A percentile compares a stretch with the other conserved stretches of the same genome.
Evolutionary conservation across 768 basidiomycete species (phyloP).

Genomic region (Cystofilobasidium macerans): DNA sequence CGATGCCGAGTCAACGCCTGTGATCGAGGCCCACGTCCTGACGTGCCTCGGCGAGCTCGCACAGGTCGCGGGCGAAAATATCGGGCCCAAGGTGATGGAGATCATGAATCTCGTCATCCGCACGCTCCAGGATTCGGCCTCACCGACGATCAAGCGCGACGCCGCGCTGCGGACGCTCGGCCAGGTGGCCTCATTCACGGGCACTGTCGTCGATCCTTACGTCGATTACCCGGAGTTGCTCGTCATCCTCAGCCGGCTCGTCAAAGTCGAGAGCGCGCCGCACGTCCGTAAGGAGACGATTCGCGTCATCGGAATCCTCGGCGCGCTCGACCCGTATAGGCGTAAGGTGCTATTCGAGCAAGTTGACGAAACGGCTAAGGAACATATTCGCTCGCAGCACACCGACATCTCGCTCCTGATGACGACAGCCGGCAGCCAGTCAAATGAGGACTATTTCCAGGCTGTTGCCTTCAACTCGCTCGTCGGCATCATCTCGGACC

Average conservation of each 20-base stretch:
- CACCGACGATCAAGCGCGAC: slow-evolving; percentile 55
- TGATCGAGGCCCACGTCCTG: slow-evolving; percentile 82
- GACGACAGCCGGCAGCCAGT: slow-evolving; percentile 44
- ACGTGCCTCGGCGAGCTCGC: slow-evolving; percentile 91
- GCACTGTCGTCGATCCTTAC: slow-evolving; percentile 82
- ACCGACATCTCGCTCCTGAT: slow-evolving; percentile 42
- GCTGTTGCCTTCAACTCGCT: slow-evolving; percentile 85
- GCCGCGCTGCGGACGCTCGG: slow-evolving; percentile 89
- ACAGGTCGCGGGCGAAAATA: slow-evolving; percentile 85
- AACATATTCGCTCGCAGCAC: slow-evolving; percentile 44
- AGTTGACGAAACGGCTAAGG: slow-evolving; percentile 55
- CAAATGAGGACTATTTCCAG: slow-evolving; percentile 88
- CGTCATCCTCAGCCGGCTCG: slow-evolving; percentile 68
- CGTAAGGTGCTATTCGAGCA: slow-evolving; percentile 57
- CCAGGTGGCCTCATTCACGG: slow-evolving; percentile 88
- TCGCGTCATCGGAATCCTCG: slow-evolving; percentile 88
- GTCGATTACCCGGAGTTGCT: slow-evolving; percentile 83
- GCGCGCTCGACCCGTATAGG: slow-evolving; percentile 89
- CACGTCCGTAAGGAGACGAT: slow-evolving; percentile 74
- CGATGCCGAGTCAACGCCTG: slow-evolving; percentile 69
- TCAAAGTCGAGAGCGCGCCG: slow-evolving; percentile 61
- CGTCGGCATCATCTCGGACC: slow-evolving; percentile 75
- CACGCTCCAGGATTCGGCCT: slow-evolving; percentile 59
- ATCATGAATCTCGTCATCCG: slow-evolving; percentile 83
- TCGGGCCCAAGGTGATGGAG: slow-evolving; percentile 65